Percentiles rank a stretch among this genome's conserved stretches.
These are phyloP conservation scores for Clavaria fumosa DNA, from an alignment of 768 basidiomycete species.

Conservation along the genomic window DNA sequence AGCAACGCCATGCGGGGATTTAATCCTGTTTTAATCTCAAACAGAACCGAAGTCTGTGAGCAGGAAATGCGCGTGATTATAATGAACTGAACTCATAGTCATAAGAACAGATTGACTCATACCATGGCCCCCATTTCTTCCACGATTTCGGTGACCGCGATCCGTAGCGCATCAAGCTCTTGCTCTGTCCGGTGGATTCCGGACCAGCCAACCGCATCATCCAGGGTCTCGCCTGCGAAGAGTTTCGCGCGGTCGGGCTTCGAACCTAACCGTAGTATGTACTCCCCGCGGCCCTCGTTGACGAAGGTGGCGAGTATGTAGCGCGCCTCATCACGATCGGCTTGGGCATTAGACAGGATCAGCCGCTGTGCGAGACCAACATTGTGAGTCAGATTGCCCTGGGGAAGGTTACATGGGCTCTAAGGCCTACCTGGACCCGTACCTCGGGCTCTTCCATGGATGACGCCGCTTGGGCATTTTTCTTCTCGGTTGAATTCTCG, in stretches of 20 bases:
- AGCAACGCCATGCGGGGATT: slow-evolving; percentile 46
- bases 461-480: no score
- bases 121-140: slow-evolving; percentile 80
- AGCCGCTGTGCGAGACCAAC: slow-evolving; percentile 22
- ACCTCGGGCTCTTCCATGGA: slow-evolving; percentile 39
- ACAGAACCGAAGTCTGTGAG: slow-evolving; percentile 49
- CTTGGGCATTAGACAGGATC: slow-evolving; percentile 26
- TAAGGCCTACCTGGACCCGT: slow-evolving; percentile 31
- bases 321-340: slow-evolving; percentile 39
- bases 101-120: slow-evolving; percentile 4
- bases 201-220: slow-evolving; percentile 35
- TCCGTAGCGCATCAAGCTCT: slow-evolving; percentile 34
- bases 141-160: slow-evolving; percentile 30
- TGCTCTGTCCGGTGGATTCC: slow-evolving; percentile 35
- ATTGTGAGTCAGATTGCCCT: slow-evolving; percentile 1
- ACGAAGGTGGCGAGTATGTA: slow-evolving; percentile 51
- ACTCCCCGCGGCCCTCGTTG: slow-evolving; percentile 57
- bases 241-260: slow-evolving; percentile 44
- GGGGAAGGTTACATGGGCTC: not conserved
- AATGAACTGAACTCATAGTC: slow-evolving; percentile 2
- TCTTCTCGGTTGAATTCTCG: no score
- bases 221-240: slow-evolving; percentile 36
- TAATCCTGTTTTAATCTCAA: slow-evolving; percentile 24
- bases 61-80: no score
- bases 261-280: slow-evolving; percentile 55